Evolutionary conservation across 2,329 filamentous ascomycete genomes (phyloP).

Genomic region (Aspergillus proliferans): DNA sequence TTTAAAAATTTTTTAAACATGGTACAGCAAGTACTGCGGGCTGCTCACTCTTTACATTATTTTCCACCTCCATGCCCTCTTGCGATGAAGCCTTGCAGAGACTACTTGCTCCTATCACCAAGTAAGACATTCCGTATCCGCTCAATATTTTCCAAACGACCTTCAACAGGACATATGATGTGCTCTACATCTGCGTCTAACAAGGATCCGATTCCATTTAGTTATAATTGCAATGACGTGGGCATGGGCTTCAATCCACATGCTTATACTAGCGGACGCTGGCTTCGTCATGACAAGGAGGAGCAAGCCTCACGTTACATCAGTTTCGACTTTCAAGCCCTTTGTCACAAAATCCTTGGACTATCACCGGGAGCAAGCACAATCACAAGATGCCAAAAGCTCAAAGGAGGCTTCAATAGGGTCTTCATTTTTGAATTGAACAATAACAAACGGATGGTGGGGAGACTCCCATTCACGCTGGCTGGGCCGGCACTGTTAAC

Average conservation of each 20-base stretch:
- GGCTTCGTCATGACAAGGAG: neutral
- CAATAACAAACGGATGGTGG: constrained; percentile 33
- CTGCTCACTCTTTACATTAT: no score
- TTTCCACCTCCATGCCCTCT: no score
- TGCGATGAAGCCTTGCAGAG: no score
- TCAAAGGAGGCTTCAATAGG: constrained; percentile 41
- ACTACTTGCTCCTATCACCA: no score
- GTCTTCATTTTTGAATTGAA: constrained; percentile 40
- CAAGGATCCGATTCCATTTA: no score
- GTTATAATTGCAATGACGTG: no score
- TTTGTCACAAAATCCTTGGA: constrained; percentile 20
- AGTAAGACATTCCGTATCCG: no score
- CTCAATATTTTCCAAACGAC: no score
- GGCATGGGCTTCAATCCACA: neutral
- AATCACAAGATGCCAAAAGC: constrained; percentile 35
- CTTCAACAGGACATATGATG: no score
- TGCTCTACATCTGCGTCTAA: no score
- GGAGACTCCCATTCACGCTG: constrained; percentile 36
- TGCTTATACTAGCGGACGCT: neutral
- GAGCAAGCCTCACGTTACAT: neutral
- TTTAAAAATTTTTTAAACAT: no score
- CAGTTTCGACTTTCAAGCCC: neutral
- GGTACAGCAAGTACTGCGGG: no score
- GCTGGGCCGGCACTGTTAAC: constrained; percentile 33
- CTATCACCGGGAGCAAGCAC: constrained; percentile 30